Conservation (phyloP, 2,329 filamentous ascomycete genomes). For the Xylariales sp. region DNA sequence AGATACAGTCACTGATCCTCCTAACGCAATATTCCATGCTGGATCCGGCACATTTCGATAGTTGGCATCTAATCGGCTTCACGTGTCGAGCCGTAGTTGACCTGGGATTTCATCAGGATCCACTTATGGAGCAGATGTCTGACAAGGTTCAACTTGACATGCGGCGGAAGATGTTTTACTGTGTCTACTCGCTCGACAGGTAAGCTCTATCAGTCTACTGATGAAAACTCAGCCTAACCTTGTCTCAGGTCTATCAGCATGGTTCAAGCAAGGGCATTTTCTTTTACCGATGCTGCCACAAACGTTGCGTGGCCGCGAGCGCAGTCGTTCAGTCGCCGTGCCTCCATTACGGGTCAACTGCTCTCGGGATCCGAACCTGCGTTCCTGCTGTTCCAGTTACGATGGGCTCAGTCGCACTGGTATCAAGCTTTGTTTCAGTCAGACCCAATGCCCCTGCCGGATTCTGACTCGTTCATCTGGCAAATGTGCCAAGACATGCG, state of each 20-base stretch:
- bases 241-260: constrained; percentile 66
- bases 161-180: constrained; percentile 81
- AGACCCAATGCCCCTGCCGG: constrained; percentile 61
- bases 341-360: constrained; percentile 37
- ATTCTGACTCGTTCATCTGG: constrained; percentile 70
- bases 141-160: constrained; percentile 69
- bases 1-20: constrained; percentile 82
- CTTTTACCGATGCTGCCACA: constrained; percentile 85
- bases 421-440: constrained; percentile 86
- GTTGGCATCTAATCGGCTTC: constrained; percentile 90
- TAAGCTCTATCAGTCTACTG: constrained; percentile 31
- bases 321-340: constrained; percentile 36
- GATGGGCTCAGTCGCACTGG: constrained; percentile 81
- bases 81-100: constrained; percentile 85
- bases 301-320: constrained; percentile 71
- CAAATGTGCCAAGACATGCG: constrained; percentile 71
- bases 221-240: not conserved
- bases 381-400: constrained; percentile 73
- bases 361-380: constrained; percentile 62
- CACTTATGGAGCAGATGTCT: constrained; percentile 62
- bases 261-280: constrained; percentile 82
- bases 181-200: constrained; percentile 85
- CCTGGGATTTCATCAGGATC: constrained; percentile 88
- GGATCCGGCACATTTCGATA: constrained; percentile 86
- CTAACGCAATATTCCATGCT: constrained; percentile 86